Evolutionary conservation across 2,329 filamentous ascomycete species (phyloP).

Genomic region (Botrytis porri): DNA sequence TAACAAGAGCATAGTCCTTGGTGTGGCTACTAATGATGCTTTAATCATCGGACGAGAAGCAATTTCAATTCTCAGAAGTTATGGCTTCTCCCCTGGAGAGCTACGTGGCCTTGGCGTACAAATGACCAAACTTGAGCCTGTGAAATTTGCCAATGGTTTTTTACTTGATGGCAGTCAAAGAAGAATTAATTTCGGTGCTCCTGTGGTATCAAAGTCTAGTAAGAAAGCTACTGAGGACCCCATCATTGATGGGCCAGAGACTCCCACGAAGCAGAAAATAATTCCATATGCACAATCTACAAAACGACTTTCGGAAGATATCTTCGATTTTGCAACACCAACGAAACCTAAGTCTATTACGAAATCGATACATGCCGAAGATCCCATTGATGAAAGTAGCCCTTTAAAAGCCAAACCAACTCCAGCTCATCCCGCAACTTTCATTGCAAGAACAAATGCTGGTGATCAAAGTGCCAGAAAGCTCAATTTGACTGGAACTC

Average conservation of each 20-base stretch:
- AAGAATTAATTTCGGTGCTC: conserved; percentile 68
- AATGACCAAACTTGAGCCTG: conserved; percentile 84
- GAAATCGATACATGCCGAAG: conserved; percentile 32
- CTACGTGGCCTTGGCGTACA: conserved; percentile 90
- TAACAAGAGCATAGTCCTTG: conserved; percentile 82
- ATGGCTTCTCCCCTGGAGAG: conserved; percentile 84
- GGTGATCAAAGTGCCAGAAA: conserved; percentile 55
- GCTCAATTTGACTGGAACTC: conserved; percentile 80
- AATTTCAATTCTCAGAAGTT: conserved; percentile 76
- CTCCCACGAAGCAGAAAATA: conserved; percentile 38
- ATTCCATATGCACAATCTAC: conserved; percentile 17
- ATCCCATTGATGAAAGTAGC: conserved; percentile 55
- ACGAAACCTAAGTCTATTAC: conserved; percentile 27
- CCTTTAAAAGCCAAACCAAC: conserved; percentile 49
- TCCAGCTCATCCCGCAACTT: conserved; percentile 51
- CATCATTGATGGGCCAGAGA: conserved; percentile 48
- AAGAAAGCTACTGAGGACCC: conserved; percentile 42
- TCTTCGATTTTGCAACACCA: conserved; percentile 33
- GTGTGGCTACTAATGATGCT: conserved; percentile 76
- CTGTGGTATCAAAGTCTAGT: conserved; percentile 40
- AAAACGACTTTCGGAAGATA: conserved; percentile 24
- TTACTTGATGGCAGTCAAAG: conserved; percentile 72
- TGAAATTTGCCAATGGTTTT: conserved; percentile 56
- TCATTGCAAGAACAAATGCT: conserved; percentile 48
- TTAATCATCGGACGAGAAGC: conserved; percentile 76